These are phyloP conservation scores for Xylaria sp. DNA, from an alignment of 495 filamentous ascomycete species.

Conservation along the genomic window DNA sequence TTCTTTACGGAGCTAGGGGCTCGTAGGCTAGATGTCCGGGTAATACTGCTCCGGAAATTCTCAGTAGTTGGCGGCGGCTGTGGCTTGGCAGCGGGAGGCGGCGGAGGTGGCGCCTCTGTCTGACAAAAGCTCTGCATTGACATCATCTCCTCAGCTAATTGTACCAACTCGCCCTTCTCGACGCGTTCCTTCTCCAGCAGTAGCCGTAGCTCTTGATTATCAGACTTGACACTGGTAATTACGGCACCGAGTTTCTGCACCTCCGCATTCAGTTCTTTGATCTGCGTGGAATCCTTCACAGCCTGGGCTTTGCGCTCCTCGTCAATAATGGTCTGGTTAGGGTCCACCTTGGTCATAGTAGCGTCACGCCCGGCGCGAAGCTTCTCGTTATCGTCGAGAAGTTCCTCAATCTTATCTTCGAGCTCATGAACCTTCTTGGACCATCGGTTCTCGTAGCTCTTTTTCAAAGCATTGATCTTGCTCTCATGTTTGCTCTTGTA, in stretches of 20 bases:
- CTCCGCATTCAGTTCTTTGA: conserved; percentile 67
- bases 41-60: conserved; percentile 35
- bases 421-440: conserved; percentile 83
- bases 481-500: conserved; percentile 97
- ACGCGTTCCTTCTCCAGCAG: conserved; percentile 79
- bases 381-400: conserved; percentile 76
- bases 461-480: conserved; percentile 93
- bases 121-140: conserved; percentile 51
- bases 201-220: conserved; percentile 67
- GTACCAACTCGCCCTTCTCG: conserved; percentile 95
- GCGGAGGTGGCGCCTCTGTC: conserved; percentile 29
- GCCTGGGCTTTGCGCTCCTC: conserved; percentile 60
- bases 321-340: conserved; percentile 53
- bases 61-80: conserved; percentile 27
- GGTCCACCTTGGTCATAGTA: conserved; percentile 65
- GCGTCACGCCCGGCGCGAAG: conserved; percentile 68
- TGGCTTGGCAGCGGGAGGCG: conserved; percentile 26
- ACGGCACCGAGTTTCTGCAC: conserved; percentile 75
- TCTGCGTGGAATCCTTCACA: conserved; percentile 57
- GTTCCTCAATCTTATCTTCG: conserved; percentile 70
- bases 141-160: conserved; percentile 90
- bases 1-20: conserved; percentile 48
- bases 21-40: conserved; percentile 50
- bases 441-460: conserved; percentile 89
- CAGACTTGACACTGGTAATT: conserved; percentile 66